Evolutionary conservation across 176 grass and related monocot species (phyloP).

Genomic region (Paspalum notatum): DNA sequence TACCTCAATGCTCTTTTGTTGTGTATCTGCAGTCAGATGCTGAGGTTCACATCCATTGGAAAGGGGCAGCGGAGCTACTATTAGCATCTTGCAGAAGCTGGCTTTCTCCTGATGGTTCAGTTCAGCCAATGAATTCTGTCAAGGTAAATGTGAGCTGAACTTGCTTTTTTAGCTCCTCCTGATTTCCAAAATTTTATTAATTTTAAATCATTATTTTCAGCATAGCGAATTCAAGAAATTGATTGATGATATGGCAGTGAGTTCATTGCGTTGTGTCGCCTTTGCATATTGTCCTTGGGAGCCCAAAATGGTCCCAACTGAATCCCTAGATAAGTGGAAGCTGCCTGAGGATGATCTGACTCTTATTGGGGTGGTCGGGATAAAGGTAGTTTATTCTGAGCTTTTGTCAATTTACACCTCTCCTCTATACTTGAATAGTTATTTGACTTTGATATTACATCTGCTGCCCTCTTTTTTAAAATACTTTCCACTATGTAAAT

Average conservation of each 20-base stretch:
- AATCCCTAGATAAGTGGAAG: constrained; percentile 72
- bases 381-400: constrained; percentile 69
- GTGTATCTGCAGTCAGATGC: constrained; percentile 58
- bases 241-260: constrained; percentile 80
- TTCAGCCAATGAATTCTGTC: constrained; percentile 60
- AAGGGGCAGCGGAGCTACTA: constrained; percentile 91
- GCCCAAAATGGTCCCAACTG: constrained; percentile 52
- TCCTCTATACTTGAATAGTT: constrained; percentile 1
- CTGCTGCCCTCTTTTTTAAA: background rate
- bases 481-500: constrained; percentile 7
- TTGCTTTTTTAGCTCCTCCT: constrained; percentile 2
- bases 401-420: constrained; percentile 9
- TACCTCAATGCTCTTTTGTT: constrained; percentile 41
- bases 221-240: constrained; percentile 64
- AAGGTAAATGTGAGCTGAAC: constrained; percentile 51
- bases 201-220: constrained; percentile 52
- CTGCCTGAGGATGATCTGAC: constrained; percentile 88
- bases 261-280: constrained; percentile 82
- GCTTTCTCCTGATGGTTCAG: constrained; percentile 65
- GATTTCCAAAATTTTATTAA: background rate
- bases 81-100: constrained; percentile 80
- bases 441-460: background rate
- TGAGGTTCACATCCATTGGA: constrained; percentile 81
- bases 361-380: constrained; percentile 77
- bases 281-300: constrained; percentile 75